Evolutionary conservation across 495 filamentous ascomycete species (phyloP).

Genomic region (Lophiotrema nucula): DNA sequence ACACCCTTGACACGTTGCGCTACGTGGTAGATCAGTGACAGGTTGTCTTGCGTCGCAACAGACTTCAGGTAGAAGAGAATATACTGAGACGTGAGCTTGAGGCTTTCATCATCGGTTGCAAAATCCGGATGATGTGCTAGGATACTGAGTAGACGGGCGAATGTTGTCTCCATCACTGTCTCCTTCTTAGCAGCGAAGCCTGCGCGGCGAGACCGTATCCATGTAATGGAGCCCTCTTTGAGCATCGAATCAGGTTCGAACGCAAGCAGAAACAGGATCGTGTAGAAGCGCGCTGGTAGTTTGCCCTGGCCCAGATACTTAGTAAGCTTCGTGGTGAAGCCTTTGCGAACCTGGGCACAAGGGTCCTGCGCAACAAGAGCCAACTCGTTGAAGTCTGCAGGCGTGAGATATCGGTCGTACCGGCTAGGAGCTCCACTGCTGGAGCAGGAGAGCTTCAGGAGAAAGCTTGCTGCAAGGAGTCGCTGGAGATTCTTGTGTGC

Average conservation of each 20-base stretch:
- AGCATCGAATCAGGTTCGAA: slow-evolving; percentile 75
- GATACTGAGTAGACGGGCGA: slow-evolving; percentile 79
- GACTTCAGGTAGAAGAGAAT: slow-evolving; percentile 83
- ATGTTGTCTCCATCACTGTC: slow-evolving; percentile 75
- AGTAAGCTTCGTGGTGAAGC: slow-evolving; percentile 79
- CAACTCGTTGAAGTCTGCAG: slow-evolving; percentile 73
- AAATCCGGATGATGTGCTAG: slow-evolving; percentile 97
- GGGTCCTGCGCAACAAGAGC: slow-evolving; percentile 77
- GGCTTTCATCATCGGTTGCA: slow-evolving; percentile 60
- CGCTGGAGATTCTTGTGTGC: slow-evolving; percentile 73
- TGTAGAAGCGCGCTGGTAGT: slow-evolving; percentile 77
- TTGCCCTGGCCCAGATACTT: slow-evolving; percentile 73
- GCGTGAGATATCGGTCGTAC: slow-evolving; percentile 73
- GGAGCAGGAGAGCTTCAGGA: slow-evolving; percentile 83
- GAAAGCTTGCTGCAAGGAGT: slow-evolving; percentile 73
- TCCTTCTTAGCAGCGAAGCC: slow-evolving; percentile 52
- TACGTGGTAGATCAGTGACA: slow-evolving; percentile 85
- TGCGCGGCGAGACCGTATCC: slow-evolving; percentile 74
- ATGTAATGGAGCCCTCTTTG: slow-evolving; percentile 73
- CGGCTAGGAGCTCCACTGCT: slow-evolving; percentile 54
- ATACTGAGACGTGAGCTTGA: slow-evolving; percentile 79
- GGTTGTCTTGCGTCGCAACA: slow-evolving; percentile 80
- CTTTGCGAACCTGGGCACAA: slow-evolving; percentile 66
- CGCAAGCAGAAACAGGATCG: slow-evolving; percentile 81
- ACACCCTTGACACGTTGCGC: slow-evolving; percentile 91